Percentiles rank a stretch among this genome's conserved stretches.
phyloP scores from a whole-genome alignment of 768 basidiomycete species.

The Phylloporus arenicola region DNA sequence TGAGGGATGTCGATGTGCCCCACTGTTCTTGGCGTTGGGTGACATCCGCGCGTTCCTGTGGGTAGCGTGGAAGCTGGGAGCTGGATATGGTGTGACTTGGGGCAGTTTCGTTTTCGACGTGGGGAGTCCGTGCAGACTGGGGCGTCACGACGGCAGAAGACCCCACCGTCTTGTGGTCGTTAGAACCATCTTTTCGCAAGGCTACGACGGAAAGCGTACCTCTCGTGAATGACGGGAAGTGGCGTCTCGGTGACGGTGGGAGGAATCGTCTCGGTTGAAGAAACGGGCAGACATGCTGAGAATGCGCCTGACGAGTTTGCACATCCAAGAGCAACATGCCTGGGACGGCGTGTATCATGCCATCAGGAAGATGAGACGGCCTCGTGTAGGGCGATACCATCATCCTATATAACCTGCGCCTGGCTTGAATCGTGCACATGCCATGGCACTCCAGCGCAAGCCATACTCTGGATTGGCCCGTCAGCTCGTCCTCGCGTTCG shows the following conservation, averaged over 20 bases:
- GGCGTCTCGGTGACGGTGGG: background rate
- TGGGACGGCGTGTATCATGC: too few species aligned
- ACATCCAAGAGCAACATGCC: constrained; percentile 12
- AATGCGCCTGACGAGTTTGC: constrained; percentile 8
- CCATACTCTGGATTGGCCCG: constrained; percentile 30
- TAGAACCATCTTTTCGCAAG: background rate
- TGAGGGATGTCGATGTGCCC: background rate
- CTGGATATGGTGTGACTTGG: background rate
- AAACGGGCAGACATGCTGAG: constrained; percentile 8
- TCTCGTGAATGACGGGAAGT: constrained; percentile 2
- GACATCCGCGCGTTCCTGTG: background rate
- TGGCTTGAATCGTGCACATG: background rate
- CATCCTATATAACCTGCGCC: constrained; percentile 4
- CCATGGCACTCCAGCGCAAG: constrained; percentile 26
- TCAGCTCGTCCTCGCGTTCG: constrained; percentile 33
- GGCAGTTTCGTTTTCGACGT: background rate
- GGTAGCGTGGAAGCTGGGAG: background rate
- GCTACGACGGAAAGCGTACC: constrained; percentile 1
- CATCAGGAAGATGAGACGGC: too few species aligned
- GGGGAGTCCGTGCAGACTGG: background rate
- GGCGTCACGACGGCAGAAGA: background rate
- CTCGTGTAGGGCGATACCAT: too few species aligned
- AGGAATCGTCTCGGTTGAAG: background rate
- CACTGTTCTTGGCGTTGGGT: background rate
- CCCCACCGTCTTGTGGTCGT: background rate